Evolutionary conservation across 768 basidiomycete species (phyloP), one percentile per base, ranked within the genome.

Genomic region (Lentinula aciculospora): DNA sequence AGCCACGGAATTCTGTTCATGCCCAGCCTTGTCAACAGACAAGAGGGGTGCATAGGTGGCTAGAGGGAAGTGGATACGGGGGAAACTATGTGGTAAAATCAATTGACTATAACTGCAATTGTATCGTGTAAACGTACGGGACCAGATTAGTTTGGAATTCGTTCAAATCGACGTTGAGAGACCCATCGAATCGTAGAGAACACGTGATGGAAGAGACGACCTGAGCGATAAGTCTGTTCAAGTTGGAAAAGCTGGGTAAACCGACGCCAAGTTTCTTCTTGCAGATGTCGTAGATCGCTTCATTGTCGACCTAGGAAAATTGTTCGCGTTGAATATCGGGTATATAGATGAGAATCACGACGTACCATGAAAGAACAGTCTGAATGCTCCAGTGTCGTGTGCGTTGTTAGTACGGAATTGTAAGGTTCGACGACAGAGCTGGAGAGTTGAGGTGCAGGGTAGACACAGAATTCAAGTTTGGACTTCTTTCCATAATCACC

Each of bases 131-230:
- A 39, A 81, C 92, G 77, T 69, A 95, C 87, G 96, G 95, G 54
- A 98, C 95, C 72, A 98, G 76, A 76, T 98, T 98, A 50, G 95
- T 98, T 79, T 98, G 96, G 83, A 98, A 98, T 75, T 98, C 96
- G 72, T 89, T 93, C 65, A 98, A 73, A 73, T 98, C 96, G 65
- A 98, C 96, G 71, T 98, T 98, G 67, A 98, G 79, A 55, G 94
- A 95, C 25, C 96, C 96, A 66, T 96, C 95, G 73, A 98, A 98
- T 60, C 96, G 91, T 55, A 98, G 82, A 21, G 96, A 98, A 29
- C 95, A 95, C 23, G 96, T 98, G 73, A 98, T 85, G 55, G 94
- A 95, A 8, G 97, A 99, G 61, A 99, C 97, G 62, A 98, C 97
- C 70, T 98, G 97, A 13, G 97, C 95, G 67, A 98, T 98, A 64